Evolutionary conservation across 352 stramenopile species (phyloP).

Genomic region (Phytophthora tentaculata): DNA sequence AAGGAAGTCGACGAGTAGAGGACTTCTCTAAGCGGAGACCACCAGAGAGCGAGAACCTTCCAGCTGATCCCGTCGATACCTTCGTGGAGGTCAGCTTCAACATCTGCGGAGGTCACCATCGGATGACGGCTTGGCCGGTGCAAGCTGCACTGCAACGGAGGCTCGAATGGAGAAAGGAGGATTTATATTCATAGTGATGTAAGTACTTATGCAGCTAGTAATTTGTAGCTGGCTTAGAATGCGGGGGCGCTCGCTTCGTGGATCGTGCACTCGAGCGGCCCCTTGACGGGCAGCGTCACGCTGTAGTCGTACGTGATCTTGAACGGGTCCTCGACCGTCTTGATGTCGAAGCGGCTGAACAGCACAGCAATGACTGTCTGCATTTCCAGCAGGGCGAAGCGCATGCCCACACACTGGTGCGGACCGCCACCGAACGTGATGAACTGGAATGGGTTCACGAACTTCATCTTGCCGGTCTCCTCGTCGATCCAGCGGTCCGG

Average conservation of each 20-base stretch:
- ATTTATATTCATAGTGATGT: slow-evolving; percentile 12
- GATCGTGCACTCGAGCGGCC: slow-evolving; percentile 34
- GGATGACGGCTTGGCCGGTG: background rate
- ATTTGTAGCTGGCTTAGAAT: slow-evolving; percentile 15
- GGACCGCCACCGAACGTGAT: slow-evolving; percentile 61
- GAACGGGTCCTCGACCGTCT: slow-evolving; percentile 41
- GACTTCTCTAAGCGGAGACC: no score
- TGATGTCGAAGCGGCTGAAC: slow-evolving; percentile 50
- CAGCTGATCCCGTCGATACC: background rate
- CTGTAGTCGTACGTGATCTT: slow-evolving; percentile 52
- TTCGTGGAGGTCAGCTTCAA: background rate
- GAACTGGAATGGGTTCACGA: slow-evolving; percentile 61
- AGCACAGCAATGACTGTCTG: slow-evolving; percentile 49
- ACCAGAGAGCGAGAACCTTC: background rate
- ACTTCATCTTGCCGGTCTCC: slow-evolving; percentile 41
- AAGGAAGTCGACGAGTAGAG: background rate
- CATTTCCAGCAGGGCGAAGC: slow-evolving; percentile 57
- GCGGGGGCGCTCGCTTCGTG: slow-evolving; percentile 23
- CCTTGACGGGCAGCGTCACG: slow-evolving; percentile 47
- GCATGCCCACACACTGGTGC: slow-evolving; percentile 59
- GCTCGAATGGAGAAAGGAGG: background rate
- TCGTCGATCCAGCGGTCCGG: slow-evolving; percentile 63
- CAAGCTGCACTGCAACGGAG: no score
- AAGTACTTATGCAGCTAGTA: slow-evolving; percentile 2
- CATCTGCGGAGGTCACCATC: background rate